Evolutionary conservation across 148 eudicot genomes (phyloP).

Genomic region (Gaultheria prostrata): DNA sequence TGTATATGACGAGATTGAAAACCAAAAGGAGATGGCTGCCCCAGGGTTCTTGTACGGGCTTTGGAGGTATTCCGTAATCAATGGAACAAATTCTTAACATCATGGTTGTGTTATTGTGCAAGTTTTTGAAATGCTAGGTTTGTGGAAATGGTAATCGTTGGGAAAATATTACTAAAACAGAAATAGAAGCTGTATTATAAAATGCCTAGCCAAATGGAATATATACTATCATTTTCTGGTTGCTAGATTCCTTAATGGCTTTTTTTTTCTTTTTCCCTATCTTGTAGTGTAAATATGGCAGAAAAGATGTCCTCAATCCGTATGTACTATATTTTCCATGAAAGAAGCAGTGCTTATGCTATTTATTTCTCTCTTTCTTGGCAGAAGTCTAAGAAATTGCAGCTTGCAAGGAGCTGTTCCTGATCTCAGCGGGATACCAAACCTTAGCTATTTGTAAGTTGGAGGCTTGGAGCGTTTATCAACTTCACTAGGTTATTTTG

Average conservation of each 20-base stretch:
- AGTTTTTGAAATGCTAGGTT: background rate
- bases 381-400: constrained; percentile 93
- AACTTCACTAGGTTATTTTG: background rate
- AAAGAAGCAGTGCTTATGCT: constrained; percentile 14
- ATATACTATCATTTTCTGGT: background rate
- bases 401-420: constrained; percentile 72
- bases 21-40: background rate
- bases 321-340: background rate
- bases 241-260: background rate
- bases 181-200: background rate
- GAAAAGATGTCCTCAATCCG: background rate
- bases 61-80: no score
- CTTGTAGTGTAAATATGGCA: background rate
- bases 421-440: constrained; percentile 59
- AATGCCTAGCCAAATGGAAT: background rate
- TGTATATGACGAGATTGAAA: no score
- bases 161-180: background rate
- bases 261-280: background rate
- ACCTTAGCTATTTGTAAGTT: constrained; percentile 75
- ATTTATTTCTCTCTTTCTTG: constrained; percentile 15
- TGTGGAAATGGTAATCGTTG: background rate
- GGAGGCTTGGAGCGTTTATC: background rate
- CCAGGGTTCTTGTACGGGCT: no score
- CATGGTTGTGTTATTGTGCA: background rate
- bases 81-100: no score